phyloP scores from a whole-genome alignment of 495 filamentous ascomycete genomes.

The Amorphotheca resinae region DNA sequence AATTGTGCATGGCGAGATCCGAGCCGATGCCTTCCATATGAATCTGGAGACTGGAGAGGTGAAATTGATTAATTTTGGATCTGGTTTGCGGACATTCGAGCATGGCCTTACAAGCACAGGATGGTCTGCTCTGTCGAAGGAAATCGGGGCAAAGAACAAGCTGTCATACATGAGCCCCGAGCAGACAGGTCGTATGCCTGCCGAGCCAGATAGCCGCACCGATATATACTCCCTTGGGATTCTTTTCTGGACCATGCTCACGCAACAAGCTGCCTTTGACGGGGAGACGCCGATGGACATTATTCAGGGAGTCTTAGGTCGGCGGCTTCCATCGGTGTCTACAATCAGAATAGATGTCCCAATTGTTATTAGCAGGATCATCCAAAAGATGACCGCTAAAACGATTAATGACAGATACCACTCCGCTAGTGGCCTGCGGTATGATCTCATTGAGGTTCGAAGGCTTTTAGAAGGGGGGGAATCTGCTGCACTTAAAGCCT shows the following conservation, averaged over 20 bases:
- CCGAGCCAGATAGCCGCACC: constrained; percentile 76
- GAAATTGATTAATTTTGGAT: constrained; percentile 72
- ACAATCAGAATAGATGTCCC: constrained; percentile 66
- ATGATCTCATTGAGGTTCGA: constrained; percentile 59
- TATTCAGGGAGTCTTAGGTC: constrained; percentile 71
- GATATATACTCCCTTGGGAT: constrained; percentile 85
- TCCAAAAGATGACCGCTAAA: constrained; percentile 84
- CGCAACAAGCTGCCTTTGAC: constrained; percentile 63
- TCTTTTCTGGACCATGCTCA: constrained; percentile 75
- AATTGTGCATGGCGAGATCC: constrained; percentile 76
- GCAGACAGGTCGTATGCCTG: constrained; percentile 81
- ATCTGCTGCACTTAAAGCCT: constrained; percentile 50
- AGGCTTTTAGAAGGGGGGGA: constrained; percentile 66
- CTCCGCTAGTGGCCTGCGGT: constrained; percentile 66
- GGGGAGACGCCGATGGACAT: constrained; percentile 72
- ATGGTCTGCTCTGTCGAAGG: constrained; percentile 67
- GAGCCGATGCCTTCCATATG: constrained; percentile 81
- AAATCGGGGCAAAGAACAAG: constrained; percentile 72
- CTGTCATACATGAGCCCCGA: constrained; percentile 81
- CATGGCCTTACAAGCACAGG: constrained; percentile 73
- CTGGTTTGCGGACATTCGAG: constrained; percentile 74
- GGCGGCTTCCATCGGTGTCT: constrained; percentile 61
- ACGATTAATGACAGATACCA: constrained; percentile 74
- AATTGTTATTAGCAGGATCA: constrained; percentile 63
- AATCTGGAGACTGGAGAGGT: constrained; percentile 52